Conservation (phyloP, 2,329 filamentous ascomycete species). For the Fusarium sp. region DNA sequence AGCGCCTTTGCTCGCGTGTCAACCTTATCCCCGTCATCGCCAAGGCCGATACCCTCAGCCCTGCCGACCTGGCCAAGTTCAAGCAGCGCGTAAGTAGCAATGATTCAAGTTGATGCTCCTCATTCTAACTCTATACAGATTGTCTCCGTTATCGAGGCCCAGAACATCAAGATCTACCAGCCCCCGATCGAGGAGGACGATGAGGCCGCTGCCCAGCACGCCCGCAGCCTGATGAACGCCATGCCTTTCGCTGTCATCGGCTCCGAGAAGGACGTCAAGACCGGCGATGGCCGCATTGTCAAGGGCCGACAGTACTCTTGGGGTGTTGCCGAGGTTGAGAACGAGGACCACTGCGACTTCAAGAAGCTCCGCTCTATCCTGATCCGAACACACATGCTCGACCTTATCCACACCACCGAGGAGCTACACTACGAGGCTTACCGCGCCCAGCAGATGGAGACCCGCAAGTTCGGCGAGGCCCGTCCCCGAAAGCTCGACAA, state of each 20-base stretch:
- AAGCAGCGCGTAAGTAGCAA: conserved; percentile 83
- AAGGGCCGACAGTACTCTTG: conserved; percentile 99
- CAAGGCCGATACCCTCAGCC: conserved; percentile 98
- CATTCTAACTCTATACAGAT: conserved; percentile 70
- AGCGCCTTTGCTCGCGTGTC: conserved; percentile 96
- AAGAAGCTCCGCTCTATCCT: conserved; percentile 99
- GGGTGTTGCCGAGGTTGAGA: conserved; percentile 99
- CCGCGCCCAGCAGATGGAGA: conserved; percentile 99
- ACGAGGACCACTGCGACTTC: conserved; percentile 99
- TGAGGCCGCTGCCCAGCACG: conserved; percentile 94
- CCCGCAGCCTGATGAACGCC: conserved; percentile 91
- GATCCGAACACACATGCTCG: conserved; percentile 99
- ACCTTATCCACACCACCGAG: conserved; percentile 99
- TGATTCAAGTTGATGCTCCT: background rate
- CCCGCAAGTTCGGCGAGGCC: conserved; percentile 98
- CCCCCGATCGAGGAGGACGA: conserved; percentile 98
- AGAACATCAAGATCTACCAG: conserved; percentile 99
- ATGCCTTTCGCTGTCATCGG: conserved; percentile 99
- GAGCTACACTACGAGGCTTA: conserved; percentile 99
- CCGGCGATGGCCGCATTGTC: conserved; percentile 92
- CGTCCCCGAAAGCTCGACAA: conserved; percentile 98
- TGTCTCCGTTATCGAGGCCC: conserved; percentile 93
- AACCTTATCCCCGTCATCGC: conserved; percentile 98
- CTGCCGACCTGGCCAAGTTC: conserved; percentile 90
- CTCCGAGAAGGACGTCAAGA: conserved; percentile 99